phyloP scores from a whole-genome alignment of 2,329 filamentous ascomycete genomes.

The Cadophora sp. region DNA sequence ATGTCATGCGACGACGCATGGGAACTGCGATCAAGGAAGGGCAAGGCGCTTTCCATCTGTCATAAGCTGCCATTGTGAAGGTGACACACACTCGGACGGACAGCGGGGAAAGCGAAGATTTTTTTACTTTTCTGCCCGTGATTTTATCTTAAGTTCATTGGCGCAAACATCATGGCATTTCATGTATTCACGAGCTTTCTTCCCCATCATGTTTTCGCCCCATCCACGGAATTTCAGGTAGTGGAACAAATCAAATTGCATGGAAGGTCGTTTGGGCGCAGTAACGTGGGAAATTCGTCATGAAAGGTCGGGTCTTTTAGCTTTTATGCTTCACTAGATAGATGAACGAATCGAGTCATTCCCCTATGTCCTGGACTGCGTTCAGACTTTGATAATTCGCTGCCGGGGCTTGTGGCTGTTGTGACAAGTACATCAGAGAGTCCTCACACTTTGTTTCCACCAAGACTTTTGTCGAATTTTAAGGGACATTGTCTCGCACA shows the following conservation, averaged over 20 bases:
- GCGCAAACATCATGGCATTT: conserved; percentile 36
- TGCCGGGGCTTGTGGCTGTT: neutral
- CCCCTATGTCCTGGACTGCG: neutral
- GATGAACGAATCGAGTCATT: conserved; percentile 27
- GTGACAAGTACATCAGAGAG: neutral
- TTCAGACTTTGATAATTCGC: neutral
- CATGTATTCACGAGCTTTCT: conserved; percentile 41
- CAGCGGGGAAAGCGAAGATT: conserved; percentile 3
- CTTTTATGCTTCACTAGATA: conserved; percentile 39
- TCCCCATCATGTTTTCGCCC: conserved; percentile 22
- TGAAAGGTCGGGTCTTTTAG: conserved; percentile 29
- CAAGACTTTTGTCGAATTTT: too few species aligned
- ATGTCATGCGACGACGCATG: conserved; percentile 79
- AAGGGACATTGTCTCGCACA: too few species aligned
- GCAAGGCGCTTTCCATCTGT: conserved; percentile 96
- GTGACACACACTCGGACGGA: neutral
- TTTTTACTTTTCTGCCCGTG: conserved; percentile 3
- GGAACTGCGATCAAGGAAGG: conserved; percentile 90
- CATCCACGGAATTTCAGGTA: conserved; percentile 16
- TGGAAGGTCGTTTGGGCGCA: conserved; percentile 46
- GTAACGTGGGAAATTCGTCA: conserved; percentile 34
- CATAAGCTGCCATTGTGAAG: conserved; percentile 54
- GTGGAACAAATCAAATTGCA: conserved; percentile 43
- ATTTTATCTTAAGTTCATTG: conserved; percentile 34
- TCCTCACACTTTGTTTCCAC: too few species aligned